These are phyloP conservation scores for Fusarium longipes DNA, from an alignment of 2,329 filamentous ascomycete species.

Conservation along the genomic window DNA sequence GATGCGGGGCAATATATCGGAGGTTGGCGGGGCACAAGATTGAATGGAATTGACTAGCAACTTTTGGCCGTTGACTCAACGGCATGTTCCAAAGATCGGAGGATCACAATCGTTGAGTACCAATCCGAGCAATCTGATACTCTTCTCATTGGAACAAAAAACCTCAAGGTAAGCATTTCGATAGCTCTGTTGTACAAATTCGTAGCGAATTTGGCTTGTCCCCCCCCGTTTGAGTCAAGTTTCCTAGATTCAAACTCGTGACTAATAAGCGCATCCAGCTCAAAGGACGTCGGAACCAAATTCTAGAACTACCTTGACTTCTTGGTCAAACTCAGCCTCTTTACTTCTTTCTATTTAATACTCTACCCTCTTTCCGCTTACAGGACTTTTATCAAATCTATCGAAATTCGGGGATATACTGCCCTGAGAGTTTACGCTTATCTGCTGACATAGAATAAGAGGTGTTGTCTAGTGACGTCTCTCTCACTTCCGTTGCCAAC, in stretches of 20 bases:
- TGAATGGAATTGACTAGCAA: constrained; percentile 28
- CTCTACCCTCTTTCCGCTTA: neutral
- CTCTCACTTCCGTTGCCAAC: constrained; percentile 1
- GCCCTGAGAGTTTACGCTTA: neutral
- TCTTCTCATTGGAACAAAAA: neutral
- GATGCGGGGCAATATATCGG: constrained; percentile 23
- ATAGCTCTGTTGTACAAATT: neutral
- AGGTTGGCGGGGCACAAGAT: constrained; percentile 27
- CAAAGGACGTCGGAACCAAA: constrained; percentile 10
- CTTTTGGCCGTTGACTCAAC: constrained; percentile 18
- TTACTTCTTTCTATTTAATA: neutral
- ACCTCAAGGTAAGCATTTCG: neutral
- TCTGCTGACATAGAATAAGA: constrained; percentile 21
- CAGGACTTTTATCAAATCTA: neutral
- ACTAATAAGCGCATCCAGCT: constrained; percentile 27
- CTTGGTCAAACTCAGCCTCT: neutral
- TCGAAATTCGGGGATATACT: neutral
- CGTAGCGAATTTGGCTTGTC: neutral
- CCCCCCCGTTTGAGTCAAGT: constrained; percentile 2
- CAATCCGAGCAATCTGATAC: neutral
- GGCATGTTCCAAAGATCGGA: neutral
- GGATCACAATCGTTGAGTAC: neutral
- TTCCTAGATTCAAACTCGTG: constrained; percentile 22
- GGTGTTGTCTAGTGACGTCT: constrained; percentile 28
- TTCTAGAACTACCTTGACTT: constrained; percentile 3